Conservation (phyloP, 805 yeast genomes). For the Priceomyces fermenticarens region DNA sequence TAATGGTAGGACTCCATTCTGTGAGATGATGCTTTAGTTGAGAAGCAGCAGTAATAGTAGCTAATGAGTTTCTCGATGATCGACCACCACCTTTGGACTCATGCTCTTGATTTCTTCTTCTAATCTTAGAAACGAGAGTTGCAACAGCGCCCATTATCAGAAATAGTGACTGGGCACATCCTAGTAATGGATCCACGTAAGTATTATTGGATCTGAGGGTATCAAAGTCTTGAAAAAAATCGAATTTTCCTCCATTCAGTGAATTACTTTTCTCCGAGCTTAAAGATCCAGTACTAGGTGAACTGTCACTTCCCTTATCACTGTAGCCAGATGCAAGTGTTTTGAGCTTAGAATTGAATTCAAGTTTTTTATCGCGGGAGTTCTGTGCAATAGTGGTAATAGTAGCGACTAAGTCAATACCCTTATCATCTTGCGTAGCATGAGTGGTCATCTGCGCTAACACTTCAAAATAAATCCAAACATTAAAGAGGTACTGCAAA, state of each 20-base stretch:
- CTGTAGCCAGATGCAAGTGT: neutral
- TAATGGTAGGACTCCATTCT: constrained; percentile 53
- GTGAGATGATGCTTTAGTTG: constrained; percentile 50
- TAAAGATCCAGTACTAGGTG: constrained; percentile 19
- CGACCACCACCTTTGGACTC: constrained; percentile 8
- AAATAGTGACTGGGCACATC: constrained; percentile 64
- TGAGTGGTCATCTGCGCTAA: constrained; percentile 63
- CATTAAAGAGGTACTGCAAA: constrained; percentile 53
- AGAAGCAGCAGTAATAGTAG: constrained; percentile 53
- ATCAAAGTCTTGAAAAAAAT: constrained; percentile 40
- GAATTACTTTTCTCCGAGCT: constrained; percentile 21
- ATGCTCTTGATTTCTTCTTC: constrained; percentile 25
- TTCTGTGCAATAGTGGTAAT: constrained; percentile 31
- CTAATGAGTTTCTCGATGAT: constrained; percentile 34
- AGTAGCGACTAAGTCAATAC: constrained; percentile 40
- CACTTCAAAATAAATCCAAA: constrained; percentile 70
- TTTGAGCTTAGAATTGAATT: constrained; percentile 6
- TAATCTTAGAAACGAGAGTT: constrained; percentile 47
- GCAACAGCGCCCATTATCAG: constrained; percentile 66
- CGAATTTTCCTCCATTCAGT: constrained; percentile 12
- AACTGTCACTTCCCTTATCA: constrained; percentile 5
- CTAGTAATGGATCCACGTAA: constrained; percentile 61
- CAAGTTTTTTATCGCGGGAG: constrained; percentile 14
- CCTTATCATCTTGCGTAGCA: constrained; percentile 41
- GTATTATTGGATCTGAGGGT: constrained; percentile 30